phyloP scores from a whole-genome alignment of 768 basidiomycete genomes.

The Russula brevipes region DNA sequence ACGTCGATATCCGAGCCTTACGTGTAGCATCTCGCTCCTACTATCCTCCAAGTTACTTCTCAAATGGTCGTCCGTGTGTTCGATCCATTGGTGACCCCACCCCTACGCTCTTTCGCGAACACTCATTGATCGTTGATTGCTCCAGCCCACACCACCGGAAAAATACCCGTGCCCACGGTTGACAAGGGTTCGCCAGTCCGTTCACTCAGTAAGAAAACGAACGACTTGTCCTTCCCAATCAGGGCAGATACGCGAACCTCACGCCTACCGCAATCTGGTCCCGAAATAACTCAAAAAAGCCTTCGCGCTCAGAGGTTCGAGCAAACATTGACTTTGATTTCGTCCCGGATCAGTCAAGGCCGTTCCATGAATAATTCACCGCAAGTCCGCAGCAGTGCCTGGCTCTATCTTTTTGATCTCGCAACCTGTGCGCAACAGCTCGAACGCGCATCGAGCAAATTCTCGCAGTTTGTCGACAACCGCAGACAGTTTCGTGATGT shows the following conservation, averaged over 20 bases:
- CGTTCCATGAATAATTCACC: background rate
- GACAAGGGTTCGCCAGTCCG: background rate
- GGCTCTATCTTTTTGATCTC: constrained; percentile 24
- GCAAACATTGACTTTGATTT: constrained; percentile 4
- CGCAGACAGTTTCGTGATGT: constrained; percentile 15
- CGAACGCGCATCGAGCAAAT: constrained; percentile 8
- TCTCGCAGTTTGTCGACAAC: constrained; percentile 17
- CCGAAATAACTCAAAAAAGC: background rate
- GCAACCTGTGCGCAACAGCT: constrained; percentile 20
- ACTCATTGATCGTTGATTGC: background rate
- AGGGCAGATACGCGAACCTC: background rate
- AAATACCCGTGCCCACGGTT: background rate
- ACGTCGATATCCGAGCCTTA: too few relatives aligned
- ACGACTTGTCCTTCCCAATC: background rate
- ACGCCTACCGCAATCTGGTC: background rate
- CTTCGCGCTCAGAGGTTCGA: constrained; percentile 17
- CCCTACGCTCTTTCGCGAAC: background rate
- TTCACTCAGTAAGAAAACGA: background rate
- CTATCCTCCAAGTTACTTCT: background rate
- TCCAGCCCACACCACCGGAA: background rate
- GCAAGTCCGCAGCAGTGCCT: constrained; percentile 21
- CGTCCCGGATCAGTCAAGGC: constrained; percentile 8
- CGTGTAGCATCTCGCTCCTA: background rate
- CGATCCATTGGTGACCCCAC: constrained; percentile 1
- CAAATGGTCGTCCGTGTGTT: background rate